Conservation (phyloP, 331 rosid species). For the Quercus tomentella region DNA sequence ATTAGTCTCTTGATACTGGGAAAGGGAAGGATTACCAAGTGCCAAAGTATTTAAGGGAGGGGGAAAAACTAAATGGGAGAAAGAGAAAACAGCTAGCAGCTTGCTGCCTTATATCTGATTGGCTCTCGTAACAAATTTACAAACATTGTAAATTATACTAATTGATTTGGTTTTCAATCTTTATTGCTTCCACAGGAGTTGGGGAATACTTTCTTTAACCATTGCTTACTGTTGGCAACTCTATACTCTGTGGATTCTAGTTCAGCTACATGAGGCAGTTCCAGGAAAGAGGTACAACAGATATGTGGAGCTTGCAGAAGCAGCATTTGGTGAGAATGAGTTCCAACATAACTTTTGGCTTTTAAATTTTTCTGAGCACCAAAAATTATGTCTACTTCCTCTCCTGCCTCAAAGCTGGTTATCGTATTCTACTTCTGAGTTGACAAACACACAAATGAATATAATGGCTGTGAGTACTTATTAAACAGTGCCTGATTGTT, state of each 20-base stretch:
- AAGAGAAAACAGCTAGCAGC: background rate
- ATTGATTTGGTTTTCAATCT: conserved; percentile 8
- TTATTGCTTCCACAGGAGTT: conserved; percentile 60
- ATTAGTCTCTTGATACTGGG: background rate
- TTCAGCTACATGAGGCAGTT: conserved; percentile 98
- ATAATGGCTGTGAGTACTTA: background rate
- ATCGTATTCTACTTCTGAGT: background rate
- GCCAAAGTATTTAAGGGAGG: background rate
- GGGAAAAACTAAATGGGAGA: background rate
- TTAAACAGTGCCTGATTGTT: background rate
- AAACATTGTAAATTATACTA: background rate
- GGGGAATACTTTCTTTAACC: conserved; percentile 92
- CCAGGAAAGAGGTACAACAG: conserved; percentile 98
- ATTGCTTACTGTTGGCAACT: conserved; percentile 96
- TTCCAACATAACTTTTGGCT: conserved; percentile 10
- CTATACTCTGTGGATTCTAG: conserved; percentile 90
- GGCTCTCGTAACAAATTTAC: background rate
- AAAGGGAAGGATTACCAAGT: background rate
- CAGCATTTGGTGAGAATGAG: conserved; percentile 87
- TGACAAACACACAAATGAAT: background rate
- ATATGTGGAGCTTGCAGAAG: conserved; percentile 95
- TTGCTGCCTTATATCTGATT: background rate
- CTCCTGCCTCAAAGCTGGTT: background rate
- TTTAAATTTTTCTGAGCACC: background rate
- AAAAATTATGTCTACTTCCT: background rate